Conservation (phyloP, 1,284 basidiomycete genomes). For the Trichosporon faecale region DNA sequence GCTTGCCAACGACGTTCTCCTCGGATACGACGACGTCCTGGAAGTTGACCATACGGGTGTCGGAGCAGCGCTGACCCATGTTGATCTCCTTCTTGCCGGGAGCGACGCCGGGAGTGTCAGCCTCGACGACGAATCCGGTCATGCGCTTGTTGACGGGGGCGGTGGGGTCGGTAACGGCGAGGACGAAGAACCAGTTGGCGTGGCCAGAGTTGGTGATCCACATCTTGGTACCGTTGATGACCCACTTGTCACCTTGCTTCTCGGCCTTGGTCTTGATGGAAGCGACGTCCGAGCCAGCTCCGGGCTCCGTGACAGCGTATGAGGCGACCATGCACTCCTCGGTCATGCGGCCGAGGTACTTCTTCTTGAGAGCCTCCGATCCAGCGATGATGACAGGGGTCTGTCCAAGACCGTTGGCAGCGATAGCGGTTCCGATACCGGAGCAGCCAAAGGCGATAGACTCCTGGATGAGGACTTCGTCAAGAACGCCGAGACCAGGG, state of each 20-base stretch:
- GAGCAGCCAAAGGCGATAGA: conserved; percentile 34
- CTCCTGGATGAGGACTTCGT: conserved; percentile 56
- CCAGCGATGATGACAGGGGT: conserved; percentile 57
- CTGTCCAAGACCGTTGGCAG: conserved; percentile 56
- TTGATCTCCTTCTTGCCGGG: conserved; percentile 59
- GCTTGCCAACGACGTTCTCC: conserved; percentile 56
- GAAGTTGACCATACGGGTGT: conserved; percentile 59
- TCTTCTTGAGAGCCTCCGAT: conserved; percentile 55
- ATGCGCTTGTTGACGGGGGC: conserved; percentile 55
- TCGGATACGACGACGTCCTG: conserved; percentile 56
- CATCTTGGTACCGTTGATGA: conserved; percentile 58
- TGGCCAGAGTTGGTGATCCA: conserved; percentile 58
- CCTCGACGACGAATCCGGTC: conserved; percentile 60
- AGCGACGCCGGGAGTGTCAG: conserved; percentile 54
- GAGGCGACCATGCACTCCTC: conserved; percentile 59
- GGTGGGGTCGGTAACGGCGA: conserved; percentile 56
- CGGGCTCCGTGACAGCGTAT: conserved; percentile 58
- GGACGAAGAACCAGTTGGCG: conserved; percentile 58
- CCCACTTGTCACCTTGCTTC: conserved; percentile 57
- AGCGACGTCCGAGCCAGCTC: conserved; percentile 59
- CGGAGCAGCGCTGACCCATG: conserved; percentile 60
- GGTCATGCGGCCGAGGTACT: conserved; percentile 59
- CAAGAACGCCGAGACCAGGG: conserved; percentile 55
- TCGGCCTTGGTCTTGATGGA: conserved; percentile 55
- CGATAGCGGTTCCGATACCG: conserved; percentile 53